phyloP scores from a whole-genome alignment of 1,139 yeast genomes.

The Nakaseomyces sp. region DNA sequence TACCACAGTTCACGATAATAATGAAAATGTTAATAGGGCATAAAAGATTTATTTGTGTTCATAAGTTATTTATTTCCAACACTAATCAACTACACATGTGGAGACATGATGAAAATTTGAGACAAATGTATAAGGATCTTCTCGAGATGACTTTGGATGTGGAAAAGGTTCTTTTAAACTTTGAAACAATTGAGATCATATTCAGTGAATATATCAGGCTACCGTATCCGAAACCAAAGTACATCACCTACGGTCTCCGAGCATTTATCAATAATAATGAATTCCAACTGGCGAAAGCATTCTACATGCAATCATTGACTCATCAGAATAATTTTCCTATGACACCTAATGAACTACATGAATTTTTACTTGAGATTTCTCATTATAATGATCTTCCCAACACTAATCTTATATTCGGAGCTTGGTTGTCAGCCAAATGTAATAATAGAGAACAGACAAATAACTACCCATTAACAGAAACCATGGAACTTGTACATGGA shows the following conservation, averaged over 20 bases:
- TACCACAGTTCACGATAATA: not conserved
- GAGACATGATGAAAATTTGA: not conserved
- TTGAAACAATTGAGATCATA: slow-evolving; percentile 18
- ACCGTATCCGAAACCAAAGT: slow-evolving; percentile 15
- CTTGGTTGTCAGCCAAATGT: slow-evolving; percentile 20
- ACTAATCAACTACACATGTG: not conserved
- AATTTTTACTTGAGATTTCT: slow-evolving; percentile 16
- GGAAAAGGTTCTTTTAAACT: slow-evolving; percentile 20
- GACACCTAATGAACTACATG: slow-evolving; percentile 14
- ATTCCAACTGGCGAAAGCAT: slow-evolving; percentile 27
- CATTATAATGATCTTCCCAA: slow-evolving; percentile 16
- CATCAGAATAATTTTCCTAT: slow-evolving; percentile 26
- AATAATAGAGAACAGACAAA: not conserved
- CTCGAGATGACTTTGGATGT: slow-evolving; percentile 11
- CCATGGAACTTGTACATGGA: slow-evolving; percentile 16
- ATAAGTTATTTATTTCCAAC: slow-evolving; percentile 1
- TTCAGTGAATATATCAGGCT: slow-evolving; percentile 25
- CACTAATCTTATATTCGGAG: slow-evolving; percentile 17
- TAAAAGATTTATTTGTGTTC: not conserved
- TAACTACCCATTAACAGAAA: slow-evolving; percentile 10
- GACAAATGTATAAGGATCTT: not conserved
- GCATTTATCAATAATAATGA: slow-evolving; percentile 26
- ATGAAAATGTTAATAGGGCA: slow-evolving; percentile 7
- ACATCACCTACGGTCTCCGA: slow-evolving; percentile 22
- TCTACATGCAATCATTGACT: slow-evolving; percentile 24